Conservation (phyloP, 2,329 filamentous ascomycete species). For the Penicillium glabrum region DNA sequence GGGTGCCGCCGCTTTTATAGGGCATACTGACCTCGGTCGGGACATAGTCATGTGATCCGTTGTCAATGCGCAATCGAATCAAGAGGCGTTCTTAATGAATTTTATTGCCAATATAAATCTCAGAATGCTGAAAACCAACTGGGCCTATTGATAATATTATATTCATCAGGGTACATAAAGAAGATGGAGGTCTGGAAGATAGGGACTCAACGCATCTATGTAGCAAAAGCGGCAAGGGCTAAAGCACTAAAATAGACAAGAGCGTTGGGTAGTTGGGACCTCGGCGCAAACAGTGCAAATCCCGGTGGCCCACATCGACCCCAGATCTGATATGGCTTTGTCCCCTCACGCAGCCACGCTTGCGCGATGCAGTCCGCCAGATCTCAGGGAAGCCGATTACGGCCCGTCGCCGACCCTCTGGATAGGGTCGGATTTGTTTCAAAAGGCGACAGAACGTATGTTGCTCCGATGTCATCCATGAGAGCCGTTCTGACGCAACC, state of each 20-base stretch:
- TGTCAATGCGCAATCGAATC: too few species aligned
- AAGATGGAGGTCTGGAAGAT: too few species aligned
- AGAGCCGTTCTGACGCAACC: background rate
- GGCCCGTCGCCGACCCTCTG: conserved; percentile 74
- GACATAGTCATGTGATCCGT: background rate
- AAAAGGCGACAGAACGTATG: conserved; percentile 82
- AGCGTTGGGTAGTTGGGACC: conserved; percentile 28
- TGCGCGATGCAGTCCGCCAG: conserved; percentile 20
- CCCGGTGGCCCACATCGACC: conserved; percentile 4
- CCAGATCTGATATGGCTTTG: background rate
- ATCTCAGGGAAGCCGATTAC: conserved; percentile 53
- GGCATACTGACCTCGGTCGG: background rate
- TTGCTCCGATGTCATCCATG: background rate
- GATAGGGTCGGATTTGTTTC: conserved; percentile 82
- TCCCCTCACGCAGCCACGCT: conserved; percentile 3
- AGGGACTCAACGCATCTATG: background rate
- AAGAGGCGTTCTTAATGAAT: too few species aligned
- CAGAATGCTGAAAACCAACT: too few species aligned
- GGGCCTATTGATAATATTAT: too few species aligned
- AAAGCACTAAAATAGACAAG: conserved; percentile 4
- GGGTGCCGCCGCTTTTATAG: background rate
- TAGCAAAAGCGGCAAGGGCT: background rate
- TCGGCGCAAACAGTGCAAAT: conserved; percentile 24
- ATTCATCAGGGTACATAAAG: too few species aligned
- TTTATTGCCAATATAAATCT: too few species aligned